Evolutionary conservation across 1,284 basidiomycete genomes (phyloP).

Genomic region (Coniferiporia sulphurascens): DNA sequence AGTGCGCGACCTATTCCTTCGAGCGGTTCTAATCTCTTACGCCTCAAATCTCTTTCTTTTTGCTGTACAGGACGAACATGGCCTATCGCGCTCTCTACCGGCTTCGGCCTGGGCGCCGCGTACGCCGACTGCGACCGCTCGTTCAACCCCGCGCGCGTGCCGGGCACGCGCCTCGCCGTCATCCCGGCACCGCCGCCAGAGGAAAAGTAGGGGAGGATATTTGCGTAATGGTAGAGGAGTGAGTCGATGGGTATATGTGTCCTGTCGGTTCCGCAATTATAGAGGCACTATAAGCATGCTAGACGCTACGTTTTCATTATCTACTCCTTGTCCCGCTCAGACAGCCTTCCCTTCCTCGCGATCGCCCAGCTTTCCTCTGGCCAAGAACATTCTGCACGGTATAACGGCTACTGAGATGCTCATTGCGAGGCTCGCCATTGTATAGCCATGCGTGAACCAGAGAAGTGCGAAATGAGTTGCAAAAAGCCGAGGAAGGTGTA

Average conservation of each 20-base stretch:
- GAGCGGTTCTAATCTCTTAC: not conserved
- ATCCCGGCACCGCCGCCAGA: conserved; percentile 36
- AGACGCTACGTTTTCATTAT: not conserved
- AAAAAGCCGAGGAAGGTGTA: too few relatives aligned
- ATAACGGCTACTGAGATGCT: too few relatives aligned
- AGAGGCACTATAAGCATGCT: not conserved
- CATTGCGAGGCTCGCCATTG: too few relatives aligned
- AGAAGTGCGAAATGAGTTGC: too few relatives aligned
- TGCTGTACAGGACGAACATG: conserved; percentile 81
- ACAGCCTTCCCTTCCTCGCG: not conserved
- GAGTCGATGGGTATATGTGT: not conserved
- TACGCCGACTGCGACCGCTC: conserved; percentile 96
- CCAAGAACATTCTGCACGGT: not conserved
- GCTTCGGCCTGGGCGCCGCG: conserved; percentile 84
- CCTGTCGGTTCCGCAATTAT: not conserved
- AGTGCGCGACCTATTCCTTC: conserved; percentile 54
- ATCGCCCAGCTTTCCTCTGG: not conserved
- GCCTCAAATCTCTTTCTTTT: not conserved
- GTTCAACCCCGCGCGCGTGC: conserved; percentile 91
- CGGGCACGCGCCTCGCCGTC: conserved; percentile 72
- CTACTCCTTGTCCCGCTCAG: not conserved
- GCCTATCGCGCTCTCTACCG: conserved; percentile 91
- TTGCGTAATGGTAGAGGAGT: not conserved
- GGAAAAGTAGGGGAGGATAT: conserved; percentile 19
- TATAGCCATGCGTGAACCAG: too few relatives aligned